Evolutionary conservation across 2,329 filamentous ascomycete species (phyloP), one percentile per base, ranked within the genome.

Genomic region (Cordyceps cateniannulata): DNA sequence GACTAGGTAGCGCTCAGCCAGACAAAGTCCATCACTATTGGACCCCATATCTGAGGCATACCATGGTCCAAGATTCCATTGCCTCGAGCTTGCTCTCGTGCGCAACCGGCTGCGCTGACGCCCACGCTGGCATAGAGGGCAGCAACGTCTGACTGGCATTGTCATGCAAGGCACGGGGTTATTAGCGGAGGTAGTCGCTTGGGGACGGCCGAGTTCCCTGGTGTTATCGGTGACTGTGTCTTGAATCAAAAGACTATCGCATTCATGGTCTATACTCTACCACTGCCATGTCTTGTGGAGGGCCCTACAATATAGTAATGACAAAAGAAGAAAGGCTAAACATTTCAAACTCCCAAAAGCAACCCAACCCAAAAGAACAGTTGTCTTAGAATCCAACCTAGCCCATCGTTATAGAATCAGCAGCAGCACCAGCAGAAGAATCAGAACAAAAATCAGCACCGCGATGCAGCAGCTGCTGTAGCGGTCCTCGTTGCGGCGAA

Each of bases 391-490:
- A 7, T 45, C 42, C 5, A 20, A 10, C 42, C 42, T n/a, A 6
- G 16, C 38, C 6, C 18, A 4, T 44, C 18, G 32, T 59, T 74
- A 88, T 66, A 89, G 69, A 50, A 88, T 74, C 67, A 89, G 69
- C 48, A 98, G 78, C 67, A 99, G 77, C 64, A 98, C 84, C 69
- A 99, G 79, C 68, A 99, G 76, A 29, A 99, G 76, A 62, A 98
- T 91, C 66, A 98, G 79, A 42, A 96, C 90, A 64, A 95, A 85
- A 63, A 98, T 96, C 67, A 98, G 81, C 22, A 96, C 78, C 5
- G 81, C 90, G 67, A 99, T 96, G 74, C 93, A 98, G 77, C 91
- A 97, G 73, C 91, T 91, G 67, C 91, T 96, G 78, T 77, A 80
- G 69, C 80, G 79, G 83, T 96, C 95, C 81, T 99, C 95, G 73